These are phyloP conservation scores for Microsporum audouinii DNA, from an alignment of 2,329 filamentous ascomycete genomes.

Conservation along the genomic window DNA sequence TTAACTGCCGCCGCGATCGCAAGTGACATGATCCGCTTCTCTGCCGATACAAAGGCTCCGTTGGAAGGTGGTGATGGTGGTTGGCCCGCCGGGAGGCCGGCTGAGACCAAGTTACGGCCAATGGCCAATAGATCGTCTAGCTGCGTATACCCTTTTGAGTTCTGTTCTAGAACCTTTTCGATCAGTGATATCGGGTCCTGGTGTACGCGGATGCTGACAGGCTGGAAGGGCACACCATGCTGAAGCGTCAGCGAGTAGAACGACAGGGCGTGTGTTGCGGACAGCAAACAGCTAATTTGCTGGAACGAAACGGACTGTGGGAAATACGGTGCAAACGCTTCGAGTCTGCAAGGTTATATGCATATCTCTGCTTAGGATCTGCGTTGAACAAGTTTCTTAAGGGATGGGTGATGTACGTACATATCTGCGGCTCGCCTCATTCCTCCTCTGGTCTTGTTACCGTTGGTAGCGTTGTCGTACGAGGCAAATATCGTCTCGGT, in stretches of 20 bases:
- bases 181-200: constrained; percentile 49
- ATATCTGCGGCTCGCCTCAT: constrained; percentile 51
- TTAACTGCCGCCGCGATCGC: constrained; percentile 36
- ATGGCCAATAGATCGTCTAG: constrained; percentile 54
- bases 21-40: constrained; percentile 37
- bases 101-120: constrained; percentile 45
- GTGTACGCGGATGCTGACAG: constrained; percentile 54
- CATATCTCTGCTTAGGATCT: not conserved
- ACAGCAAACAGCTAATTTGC: constrained; percentile 43
- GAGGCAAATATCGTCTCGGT: constrained; percentile 42
- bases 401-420: constrained; percentile 22
- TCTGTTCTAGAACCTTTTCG: constrained; percentile 51
- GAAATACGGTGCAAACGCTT: constrained; percentile 34
- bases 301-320: constrained; percentile 29
- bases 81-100: constrained; percentile 29
- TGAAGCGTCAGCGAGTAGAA: constrained; percentile 54
- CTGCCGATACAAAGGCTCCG: constrained; percentile 25
- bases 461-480: constrained; percentile 56
- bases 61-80: constrained; percentile 13
- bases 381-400: not conserved
- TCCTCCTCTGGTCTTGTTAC: constrained; percentile 50
- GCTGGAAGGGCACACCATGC: constrained; percentile 54
- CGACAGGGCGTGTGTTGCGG: constrained; percentile 52
- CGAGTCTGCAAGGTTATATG: constrained; percentile 22
- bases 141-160: constrained; percentile 50